These are phyloP conservation scores for Vaccinium vitisidaea DNA, from an alignment of 148 eudicot species.

Conservation along the genomic window DNA sequence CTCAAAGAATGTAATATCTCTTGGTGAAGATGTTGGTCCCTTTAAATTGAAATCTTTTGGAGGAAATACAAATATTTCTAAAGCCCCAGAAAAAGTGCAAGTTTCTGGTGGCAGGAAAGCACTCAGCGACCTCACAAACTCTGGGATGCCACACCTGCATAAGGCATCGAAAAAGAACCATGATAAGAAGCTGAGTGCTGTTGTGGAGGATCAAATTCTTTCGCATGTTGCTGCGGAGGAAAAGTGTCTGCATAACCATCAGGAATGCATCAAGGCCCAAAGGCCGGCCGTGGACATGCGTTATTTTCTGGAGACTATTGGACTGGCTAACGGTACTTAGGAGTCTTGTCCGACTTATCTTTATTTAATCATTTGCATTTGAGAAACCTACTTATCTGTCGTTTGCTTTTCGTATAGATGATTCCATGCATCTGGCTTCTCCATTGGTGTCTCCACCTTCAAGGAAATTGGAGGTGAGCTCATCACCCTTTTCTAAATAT, in stretches of 20 bases:
- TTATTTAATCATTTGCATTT: background rate
- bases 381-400: background rate
- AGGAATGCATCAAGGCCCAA: conserved; percentile 50
- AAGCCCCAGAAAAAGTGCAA: conserved; percentile 25
- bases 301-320: conserved; percentile 44
- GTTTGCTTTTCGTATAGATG: background rate
- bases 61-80: conserved; percentile 23
- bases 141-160: conserved; percentile 32
- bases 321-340: conserved; percentile 37
- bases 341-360: background rate
- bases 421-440: conserved; percentile 15
- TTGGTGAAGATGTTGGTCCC: conserved; percentile 30
- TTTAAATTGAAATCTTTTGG: conserved; percentile 15
- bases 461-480: conserved; percentile 23
- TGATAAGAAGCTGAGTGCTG: conserved; percentile 28
- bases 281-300: conserved; percentile 33
- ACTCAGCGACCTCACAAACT: conserved; percentile 55
- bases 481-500: background rate
- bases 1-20: conserved; percentile 25
- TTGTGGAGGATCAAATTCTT: conserved; percentile 22
- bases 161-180: conserved; percentile 23
- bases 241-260: conserved; percentile 52
- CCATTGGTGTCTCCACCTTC: conserved; percentile 7
- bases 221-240: conserved; percentile 27
- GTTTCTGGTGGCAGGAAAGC: conserved; percentile 46